Conservation (phyloP, 768 basidiomycete species). For the Kwoniella pini region DNA sequence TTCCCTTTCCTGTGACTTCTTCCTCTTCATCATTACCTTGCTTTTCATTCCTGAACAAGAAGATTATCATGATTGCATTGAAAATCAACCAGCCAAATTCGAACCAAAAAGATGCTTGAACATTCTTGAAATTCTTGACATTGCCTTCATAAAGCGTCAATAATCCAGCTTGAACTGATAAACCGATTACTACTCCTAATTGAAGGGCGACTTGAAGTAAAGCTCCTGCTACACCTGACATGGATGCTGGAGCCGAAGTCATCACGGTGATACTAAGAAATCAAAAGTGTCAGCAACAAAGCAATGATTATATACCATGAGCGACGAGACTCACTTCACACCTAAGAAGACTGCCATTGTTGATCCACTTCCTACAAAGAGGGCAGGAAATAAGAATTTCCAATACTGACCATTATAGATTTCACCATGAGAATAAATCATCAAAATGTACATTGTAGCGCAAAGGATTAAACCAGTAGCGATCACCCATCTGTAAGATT, state of each 20-base stretch:
- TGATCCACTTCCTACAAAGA: conserved; percentile 32
- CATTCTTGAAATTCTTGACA: conserved; percentile 27
- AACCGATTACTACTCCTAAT: conserved; percentile 56
- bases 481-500: conserved; percentile 23
- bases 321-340: conserved; percentile 21
- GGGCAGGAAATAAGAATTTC: conserved; percentile 36
- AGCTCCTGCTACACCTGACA: conserved; percentile 48
- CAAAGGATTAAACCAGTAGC: conserved; percentile 63
- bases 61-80: conserved; percentile 10
- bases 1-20: no score
- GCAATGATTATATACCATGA: no score
- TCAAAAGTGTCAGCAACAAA: neutral
- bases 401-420: conserved; percentile 34
- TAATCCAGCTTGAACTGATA: conserved; percentile 60
- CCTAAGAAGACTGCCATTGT: conserved; percentile 33
- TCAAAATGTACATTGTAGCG: conserved; percentile 61
- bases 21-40: no score
- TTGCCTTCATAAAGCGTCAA: conserved; percentile 29
- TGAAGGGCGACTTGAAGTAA: conserved; percentile 43
- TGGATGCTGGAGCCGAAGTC: conserved; percentile 45
- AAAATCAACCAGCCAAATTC: conserved; percentile 30
- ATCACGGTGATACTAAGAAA: conserved; percentile 40
- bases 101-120: conserved; percentile 34
- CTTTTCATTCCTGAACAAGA: conserved; percentile 10
- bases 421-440: conserved; percentile 25